Percentiles rank a stretch among this genome's conserved stretches.
These are phyloP conservation scores for Pyrenula massariospora DNA, from an alignment of 495 filamentous ascomycete species.

Conservation along the genomic window DNA sequence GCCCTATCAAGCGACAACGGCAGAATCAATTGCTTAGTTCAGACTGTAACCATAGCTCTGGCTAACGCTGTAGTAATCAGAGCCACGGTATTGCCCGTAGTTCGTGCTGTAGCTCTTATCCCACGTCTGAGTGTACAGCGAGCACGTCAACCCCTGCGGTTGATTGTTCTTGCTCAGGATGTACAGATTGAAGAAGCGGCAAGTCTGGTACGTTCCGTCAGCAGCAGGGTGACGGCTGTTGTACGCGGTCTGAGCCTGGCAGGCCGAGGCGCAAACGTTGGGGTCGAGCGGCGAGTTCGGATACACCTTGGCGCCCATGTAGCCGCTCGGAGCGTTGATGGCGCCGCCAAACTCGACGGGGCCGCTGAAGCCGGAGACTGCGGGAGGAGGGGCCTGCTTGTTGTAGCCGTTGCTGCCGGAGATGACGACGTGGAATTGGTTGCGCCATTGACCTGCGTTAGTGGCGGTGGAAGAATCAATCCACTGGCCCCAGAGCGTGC, in stretches of 20 bases:
- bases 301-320: conserved; percentile 29
- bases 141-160: conserved; percentile 14
- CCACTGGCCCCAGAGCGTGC: conserved; percentile 33
- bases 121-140: conserved; percentile 14
- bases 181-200: conserved; percentile 37
- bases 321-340: conserved; percentile 26
- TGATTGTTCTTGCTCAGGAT: conserved; percentile 27
- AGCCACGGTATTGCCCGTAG: conserved; percentile 7
- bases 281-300: conserved; percentile 25
- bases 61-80: conserved; percentile 5
- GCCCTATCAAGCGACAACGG: too few species aligned
- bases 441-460: conserved; percentile 24
- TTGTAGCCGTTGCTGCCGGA: conserved; percentile 31
- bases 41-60: conserved; percentile 5
- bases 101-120: conserved; percentile 12
- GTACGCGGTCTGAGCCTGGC: conserved; percentile 27
- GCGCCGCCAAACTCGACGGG: conserved; percentile 18
- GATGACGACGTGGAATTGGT: conserved; percentile 29
- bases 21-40: too few species aligned
- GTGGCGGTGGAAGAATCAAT: conserved; percentile 17
- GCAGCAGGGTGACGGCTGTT: conserved; percentile 14
- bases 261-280: conserved; percentile 25
- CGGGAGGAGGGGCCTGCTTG: conserved; percentile 17
- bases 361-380: conserved; percentile 14
- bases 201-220: conserved; percentile 19